Base-by-base conservation (phyloP, 768 basidiomycete species). In the Paxillus ammoniavirescens region DNA sequence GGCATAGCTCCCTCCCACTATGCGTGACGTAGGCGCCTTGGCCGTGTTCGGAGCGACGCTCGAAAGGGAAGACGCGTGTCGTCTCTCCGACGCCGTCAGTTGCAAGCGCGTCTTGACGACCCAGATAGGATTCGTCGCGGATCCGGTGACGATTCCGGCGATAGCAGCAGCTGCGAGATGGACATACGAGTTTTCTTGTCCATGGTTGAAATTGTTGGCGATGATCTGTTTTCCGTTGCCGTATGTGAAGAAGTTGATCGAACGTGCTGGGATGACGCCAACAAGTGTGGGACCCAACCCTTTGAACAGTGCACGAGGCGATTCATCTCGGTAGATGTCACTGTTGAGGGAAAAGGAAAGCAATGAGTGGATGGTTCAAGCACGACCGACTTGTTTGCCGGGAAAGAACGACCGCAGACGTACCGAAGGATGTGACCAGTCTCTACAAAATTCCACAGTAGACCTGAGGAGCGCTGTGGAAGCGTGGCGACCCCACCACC, bases 111-210 rank as follows among this genome's bases (percentile, higher is more conserved):
- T 99, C 72, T 98, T 99, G 56, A 99, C 93, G 44, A 99, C 97
- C 97, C 97, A 99, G 23, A 99, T 96, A 0, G 97, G 97, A 69
- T 99, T 99, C 18, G 97, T 98, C 10, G 84, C 92, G 0, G 92
- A 87, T 5, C 94, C 83, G 0, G 97, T 99, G 31, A 78, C 76
- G 59, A 98, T 75, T 0, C 96, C 95, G 1, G 96, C 96, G 9
- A 85, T 65, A 0, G 91, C 89, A 1, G 95, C 97, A 0, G 96
- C 90, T 1, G 76, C 56, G 21, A 98, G 84, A 68, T 98, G 95
- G 0, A 99, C 87, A 57, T 79, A 83, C 0, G 89, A 77, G 70
- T 91, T 95, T 70, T 98, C 93, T 56, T 82, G 62, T 23, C 93
- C 77, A 0, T 68, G 48, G 69, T 95, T 89, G 71, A 95, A 92